phyloP scores from a whole-genome alignment of 805 yeast species.

The Blastobotrys peoriensis region DNA sequence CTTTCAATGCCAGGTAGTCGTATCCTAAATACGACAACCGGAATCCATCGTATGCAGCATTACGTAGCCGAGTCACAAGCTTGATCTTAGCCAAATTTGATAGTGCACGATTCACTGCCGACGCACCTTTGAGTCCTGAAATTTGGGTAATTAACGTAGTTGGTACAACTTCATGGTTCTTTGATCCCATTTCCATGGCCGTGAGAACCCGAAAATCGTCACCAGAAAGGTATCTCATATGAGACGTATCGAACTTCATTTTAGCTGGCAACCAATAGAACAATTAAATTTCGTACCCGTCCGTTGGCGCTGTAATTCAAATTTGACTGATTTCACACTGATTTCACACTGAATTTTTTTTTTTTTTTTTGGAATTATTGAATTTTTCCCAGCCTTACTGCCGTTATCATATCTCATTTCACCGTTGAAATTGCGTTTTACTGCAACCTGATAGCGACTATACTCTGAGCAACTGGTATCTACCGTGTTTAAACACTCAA shows the following conservation, averaged over 20 bases:
- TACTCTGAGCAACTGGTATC: too few species aligned
- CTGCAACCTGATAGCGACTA: too few species aligned
- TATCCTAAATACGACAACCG: slow-evolving; percentile 82
- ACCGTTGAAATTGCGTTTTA: too few species aligned
- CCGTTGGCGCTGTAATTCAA: too few species aligned
- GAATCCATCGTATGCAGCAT: slow-evolving; percentile 94
- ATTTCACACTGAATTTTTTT: too few species aligned
- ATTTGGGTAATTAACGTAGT: slow-evolving; percentile 73
- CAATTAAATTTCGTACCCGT: not conserved
- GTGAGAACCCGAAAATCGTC: slow-evolving; percentile 87
- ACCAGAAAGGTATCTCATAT: slow-evolving; percentile 85
- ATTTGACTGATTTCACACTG: not conserved
- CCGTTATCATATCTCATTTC: too few species aligned
- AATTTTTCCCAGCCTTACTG: too few species aligned
- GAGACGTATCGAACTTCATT: slow-evolving; percentile 90
- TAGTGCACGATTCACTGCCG: slow-evolving; percentile 73
- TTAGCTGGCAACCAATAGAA: slow-evolving; percentile 12
- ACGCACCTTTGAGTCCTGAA: slow-evolving; percentile 67
- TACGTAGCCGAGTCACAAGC: slow-evolving; percentile 69
- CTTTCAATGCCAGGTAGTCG: slow-evolving; percentile 85
- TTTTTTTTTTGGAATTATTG: not conserved
- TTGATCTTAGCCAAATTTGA: slow-evolving; percentile 83
- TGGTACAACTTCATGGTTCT: slow-evolving; percentile 93
- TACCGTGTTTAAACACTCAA: too few species aligned
- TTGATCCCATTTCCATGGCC: slow-evolving; percentile 86